Conservation (phyloP, 1,284 basidiomycete genomes). For the Apiotrichum sp. region DNA sequence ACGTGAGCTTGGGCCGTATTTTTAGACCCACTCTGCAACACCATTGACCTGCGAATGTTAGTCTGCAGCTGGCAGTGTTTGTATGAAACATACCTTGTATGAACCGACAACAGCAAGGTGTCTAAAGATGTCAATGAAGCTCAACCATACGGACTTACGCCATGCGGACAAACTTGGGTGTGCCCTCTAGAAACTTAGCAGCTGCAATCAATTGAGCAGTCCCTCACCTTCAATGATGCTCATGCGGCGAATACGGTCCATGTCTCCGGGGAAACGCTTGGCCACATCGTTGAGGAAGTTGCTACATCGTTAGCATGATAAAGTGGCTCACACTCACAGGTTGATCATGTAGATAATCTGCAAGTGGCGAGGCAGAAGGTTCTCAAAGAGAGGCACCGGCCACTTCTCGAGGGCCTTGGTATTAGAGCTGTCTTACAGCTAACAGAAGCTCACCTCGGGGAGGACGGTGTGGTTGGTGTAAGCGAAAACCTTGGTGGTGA, state of each 20-base stretch:
- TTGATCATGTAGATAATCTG: constrained; percentile 84
- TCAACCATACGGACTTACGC: constrained; percentile 49
- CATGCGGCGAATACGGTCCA: constrained; percentile 72
- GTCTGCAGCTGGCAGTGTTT: not conserved
- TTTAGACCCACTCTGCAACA: constrained; percentile 64
- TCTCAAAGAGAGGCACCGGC: constrained; percentile 73
- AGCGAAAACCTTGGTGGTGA: constrained; percentile 80
- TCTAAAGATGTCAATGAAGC: constrained; percentile 1
- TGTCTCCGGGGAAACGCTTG: constrained; percentile 77
- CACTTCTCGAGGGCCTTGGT: constrained; percentile 61
- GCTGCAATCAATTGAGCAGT: not conserved
- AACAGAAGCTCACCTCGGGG: constrained; percentile 5
- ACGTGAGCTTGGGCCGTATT: not conserved
- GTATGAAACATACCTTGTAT: constrained; percentile 49
- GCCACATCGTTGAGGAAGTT: constrained; percentile 61
- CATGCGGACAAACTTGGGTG: constrained; percentile 81
- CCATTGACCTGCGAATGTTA: constrained; percentile 60
- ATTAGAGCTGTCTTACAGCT: not conserved
- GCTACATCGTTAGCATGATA: constrained; percentile 33
- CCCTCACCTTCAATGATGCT: constrained; percentile 72
- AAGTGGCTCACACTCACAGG: constrained; percentile 46
- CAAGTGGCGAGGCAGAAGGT: constrained; percentile 61
- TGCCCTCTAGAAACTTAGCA: constrained; percentile 56
- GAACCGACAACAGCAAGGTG: constrained; percentile 56
- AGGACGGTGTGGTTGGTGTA: constrained; percentile 78